Percentiles rank a stretch among this genome's conserved stretches.
Evolutionary conservation across 139 green algal genomes (phyloP).

Genomic region (Dunaliella sp.): DNA sequence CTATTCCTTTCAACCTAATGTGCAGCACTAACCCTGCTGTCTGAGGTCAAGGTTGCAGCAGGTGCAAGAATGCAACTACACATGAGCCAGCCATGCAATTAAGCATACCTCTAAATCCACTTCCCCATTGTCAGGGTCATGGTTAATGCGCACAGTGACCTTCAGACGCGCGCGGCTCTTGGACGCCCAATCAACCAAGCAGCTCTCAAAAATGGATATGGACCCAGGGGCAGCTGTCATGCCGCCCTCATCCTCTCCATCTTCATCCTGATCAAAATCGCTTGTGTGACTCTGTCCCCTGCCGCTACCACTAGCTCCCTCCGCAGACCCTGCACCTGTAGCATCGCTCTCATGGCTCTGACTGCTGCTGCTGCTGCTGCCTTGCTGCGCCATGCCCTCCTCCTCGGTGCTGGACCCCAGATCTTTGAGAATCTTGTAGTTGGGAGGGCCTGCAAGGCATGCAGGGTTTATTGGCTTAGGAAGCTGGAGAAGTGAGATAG

Average conservation of each 20-base stretch:
- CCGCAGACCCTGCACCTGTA: neutral
- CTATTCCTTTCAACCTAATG: too few relatives aligned
- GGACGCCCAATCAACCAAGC: conserved; percentile 32
- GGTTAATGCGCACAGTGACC: conserved; percentile 36
- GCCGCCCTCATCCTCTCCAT: neutral
- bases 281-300: neutral
- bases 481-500: too few relatives aligned
- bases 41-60: too few relatives aligned
- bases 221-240: neutral
- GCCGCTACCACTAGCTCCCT: neutral
- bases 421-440: conserved; percentile 14
- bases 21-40: too few relatives aligned
- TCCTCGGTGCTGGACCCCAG: neutral
- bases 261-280: neutral
- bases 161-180: conserved; percentile 26
- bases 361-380: neutral
- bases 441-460: neutral
- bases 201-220: conserved; percentile 25
- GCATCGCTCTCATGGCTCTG: too few relatives aligned
- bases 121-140: conserved; percentile 32
- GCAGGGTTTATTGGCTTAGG: too few relatives aligned
- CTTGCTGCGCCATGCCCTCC: neutral
- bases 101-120: conserved; percentile 45
- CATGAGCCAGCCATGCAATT: too few relatives aligned
- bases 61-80: too few relatives aligned